These are phyloP conservation scores for Backusella sp. DNA, from an alignment of 192 early-diverging fungal genomes.

Conservation along the genomic window DNA sequence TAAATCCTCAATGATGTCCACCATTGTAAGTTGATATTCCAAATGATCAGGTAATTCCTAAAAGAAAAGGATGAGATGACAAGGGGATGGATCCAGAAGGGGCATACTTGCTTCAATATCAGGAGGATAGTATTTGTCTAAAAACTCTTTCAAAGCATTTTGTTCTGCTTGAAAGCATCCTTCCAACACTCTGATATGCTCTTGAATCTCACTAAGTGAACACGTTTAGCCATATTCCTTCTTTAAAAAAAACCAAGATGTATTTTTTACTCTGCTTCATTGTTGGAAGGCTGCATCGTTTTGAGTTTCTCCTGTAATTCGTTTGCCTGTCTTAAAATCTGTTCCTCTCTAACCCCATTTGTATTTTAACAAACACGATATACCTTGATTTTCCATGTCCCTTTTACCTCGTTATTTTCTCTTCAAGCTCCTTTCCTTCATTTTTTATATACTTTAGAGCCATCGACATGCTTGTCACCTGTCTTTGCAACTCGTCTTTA, in stretches of 20 bases:
- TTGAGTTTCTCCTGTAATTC: background rate
- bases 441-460: background rate
- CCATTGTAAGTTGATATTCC: background rate
- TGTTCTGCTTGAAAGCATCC: background rate
- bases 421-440: background rate
- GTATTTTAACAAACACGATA: background rate
- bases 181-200: background rate
- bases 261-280: background rate
- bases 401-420: background rate
- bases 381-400: background rate
- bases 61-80: background rate
- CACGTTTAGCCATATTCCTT: background rate
- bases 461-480: background rate
- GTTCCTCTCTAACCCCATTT: background rate
- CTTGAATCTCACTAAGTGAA: background rate
- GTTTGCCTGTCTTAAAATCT: background rate
- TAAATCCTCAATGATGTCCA: slow-evolving; percentile 38
- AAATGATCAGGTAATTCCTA: background rate
- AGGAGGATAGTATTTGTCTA: slow-evolving; percentile 33
- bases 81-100: background rate
- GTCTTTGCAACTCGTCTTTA: background rate
- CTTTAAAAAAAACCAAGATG: background rate
- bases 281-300: background rate
- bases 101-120: slow-evolving; percentile 19
- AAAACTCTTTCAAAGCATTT: slow-evolving; percentile 25